These are phyloP conservation scores for Kuraishia ogatae DNA, from an alignment of 805 yeast species.

Conservation along the genomic window DNA sequence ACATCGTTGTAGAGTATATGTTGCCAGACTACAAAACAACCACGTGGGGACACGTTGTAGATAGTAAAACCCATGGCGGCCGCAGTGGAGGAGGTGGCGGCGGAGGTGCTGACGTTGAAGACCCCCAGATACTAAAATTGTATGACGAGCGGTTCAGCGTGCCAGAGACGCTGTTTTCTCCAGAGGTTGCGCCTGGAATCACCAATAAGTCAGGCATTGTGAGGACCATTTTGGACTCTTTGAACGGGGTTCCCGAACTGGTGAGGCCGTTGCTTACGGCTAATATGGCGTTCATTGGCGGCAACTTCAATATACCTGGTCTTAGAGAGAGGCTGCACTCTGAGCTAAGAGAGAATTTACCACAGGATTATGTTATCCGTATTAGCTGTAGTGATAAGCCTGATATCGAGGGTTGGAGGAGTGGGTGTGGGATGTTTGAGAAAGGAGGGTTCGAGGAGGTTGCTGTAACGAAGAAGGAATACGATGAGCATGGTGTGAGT, in stretches of 20 bases:
- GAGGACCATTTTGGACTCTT: conserved; percentile 58
- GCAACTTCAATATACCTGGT: conserved; percentile 65
- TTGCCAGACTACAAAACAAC: conserved; percentile 84
- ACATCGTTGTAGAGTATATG: conserved; percentile 55
- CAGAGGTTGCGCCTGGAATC: conserved; percentile 55
- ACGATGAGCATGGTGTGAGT: conserved; percentile 72
- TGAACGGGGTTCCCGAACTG: conserved; percentile 65
- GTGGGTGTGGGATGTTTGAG: conserved; percentile 41
- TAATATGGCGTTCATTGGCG: conserved; percentile 78
- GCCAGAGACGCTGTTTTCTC: conserved; percentile 84
- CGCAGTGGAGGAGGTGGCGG: not conserved
- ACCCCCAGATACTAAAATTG: conserved; percentile 57
- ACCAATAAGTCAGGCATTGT: conserved; percentile 74
- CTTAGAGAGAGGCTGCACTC: conserved; percentile 49
- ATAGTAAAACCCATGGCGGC: not conserved
- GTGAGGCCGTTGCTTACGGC: conserved; percentile 68
- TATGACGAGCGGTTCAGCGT: conserved; percentile 81
- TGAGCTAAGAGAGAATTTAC: conserved; percentile 61
- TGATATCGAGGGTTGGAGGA: conserved; percentile 31
- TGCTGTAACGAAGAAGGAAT: conserved; percentile 69
- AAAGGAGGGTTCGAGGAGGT: conserved; percentile 38
- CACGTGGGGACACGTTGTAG: conserved; percentile 59
- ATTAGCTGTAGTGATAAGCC: conserved; percentile 25
- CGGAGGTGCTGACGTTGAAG: conserved; percentile 18
- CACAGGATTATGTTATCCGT: conserved; percentile 61